Evolutionary conservation across 495 filamentous ascomycete species (phyloP).

Genomic region (Neurospora pannonica): DNA sequence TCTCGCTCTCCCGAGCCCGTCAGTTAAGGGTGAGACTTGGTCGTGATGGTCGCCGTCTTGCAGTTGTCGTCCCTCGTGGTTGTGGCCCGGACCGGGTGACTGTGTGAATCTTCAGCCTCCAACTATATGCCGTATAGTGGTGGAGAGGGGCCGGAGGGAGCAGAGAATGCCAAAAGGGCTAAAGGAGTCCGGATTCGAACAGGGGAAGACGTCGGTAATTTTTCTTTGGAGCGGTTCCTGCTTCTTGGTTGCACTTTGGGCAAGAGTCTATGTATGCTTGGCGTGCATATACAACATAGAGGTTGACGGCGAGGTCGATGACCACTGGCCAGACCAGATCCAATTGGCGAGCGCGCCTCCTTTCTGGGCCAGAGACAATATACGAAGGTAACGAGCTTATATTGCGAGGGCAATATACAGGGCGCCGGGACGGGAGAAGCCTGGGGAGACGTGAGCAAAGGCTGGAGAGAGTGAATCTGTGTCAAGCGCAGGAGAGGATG

Average conservation of each 20-base stretch:
- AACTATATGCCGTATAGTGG: constrained; percentile 30
- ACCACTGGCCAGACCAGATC: constrained; percentile 15
- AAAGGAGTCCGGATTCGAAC: constrained; percentile 27
- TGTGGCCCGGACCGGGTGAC: constrained; percentile 1
- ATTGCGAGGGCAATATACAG: constrained; percentile 29
- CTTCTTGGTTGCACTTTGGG: constrained; percentile 18
- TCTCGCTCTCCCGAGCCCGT: constrained; percentile 13
- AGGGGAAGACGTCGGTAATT: constrained; percentile 25
- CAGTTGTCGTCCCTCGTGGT: not conserved
- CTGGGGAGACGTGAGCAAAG: constrained; percentile 9
- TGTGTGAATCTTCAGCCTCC: constrained; percentile 6
- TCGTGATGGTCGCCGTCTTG: not conserved
- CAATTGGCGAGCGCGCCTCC: constrained; percentile 22
- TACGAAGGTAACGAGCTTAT: constrained; percentile 26
- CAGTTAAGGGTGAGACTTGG: constrained; percentile 1
- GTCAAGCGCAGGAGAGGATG: constrained; percentile 4
- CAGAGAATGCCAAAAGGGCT: constrained; percentile 23
- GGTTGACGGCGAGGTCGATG: constrained; percentile 20
- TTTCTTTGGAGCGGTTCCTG: constrained; percentile 21
- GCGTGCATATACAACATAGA: constrained; percentile 27
- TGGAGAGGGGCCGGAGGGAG: constrained; percentile 23
- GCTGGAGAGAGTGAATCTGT: constrained; percentile 3
- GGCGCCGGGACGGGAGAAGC: constrained; percentile 28
- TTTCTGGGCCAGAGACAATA: constrained; percentile 25
- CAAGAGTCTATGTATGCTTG: constrained; percentile 23